Percentiles rank a stretch among this genome's conserved stretches.
Conservation (phyloP, 73 alveolate genomes). For the Paramecium tetraurelia region DNA sequence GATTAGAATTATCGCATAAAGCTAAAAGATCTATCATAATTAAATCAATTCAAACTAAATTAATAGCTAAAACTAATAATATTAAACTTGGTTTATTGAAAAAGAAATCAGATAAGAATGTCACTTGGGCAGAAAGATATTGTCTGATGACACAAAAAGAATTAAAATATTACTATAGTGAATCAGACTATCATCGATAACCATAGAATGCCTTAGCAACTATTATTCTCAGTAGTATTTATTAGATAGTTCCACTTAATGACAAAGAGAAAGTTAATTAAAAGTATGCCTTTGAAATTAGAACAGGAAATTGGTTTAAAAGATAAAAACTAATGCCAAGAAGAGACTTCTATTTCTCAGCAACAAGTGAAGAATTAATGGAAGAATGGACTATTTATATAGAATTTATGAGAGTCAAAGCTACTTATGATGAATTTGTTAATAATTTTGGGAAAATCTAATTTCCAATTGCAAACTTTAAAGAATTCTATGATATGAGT, state of each 20-base stretch:
- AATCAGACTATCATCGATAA: background rate
- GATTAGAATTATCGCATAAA: constrained; percentile 24
- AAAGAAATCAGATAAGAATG: constrained; percentile 51
- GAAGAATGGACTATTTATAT: constrained; percentile 61
- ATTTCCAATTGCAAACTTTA: background rate
- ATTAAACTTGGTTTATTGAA: constrained; percentile 43
- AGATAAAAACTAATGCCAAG: background rate
- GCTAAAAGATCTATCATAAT: constrained; percentile 56
- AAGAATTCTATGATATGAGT: constrained; percentile 26
- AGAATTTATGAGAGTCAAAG: constrained; percentile 58
- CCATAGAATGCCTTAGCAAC: background rate
- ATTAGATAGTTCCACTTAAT: background rate
- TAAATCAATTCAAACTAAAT: background rate
- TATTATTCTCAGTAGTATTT: background rate
- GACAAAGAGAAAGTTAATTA: background rate
- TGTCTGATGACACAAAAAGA: background rate
- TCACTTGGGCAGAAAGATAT: background rate
- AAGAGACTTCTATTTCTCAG: constrained; percentile 39
- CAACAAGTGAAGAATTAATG: background rate
- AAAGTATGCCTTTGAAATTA: constrained; percentile 13
- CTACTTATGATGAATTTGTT: constrained; percentile 45
- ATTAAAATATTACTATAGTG: background rate
- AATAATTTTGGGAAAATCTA: constrained; percentile 51
- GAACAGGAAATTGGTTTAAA: constrained; percentile 25
- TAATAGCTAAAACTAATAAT: background rate